These are phyloP conservation scores for Chrysanthemum makinoi DNA, from an alignment of 129 eudicot species.

Conservation along the genomic window DNA sequence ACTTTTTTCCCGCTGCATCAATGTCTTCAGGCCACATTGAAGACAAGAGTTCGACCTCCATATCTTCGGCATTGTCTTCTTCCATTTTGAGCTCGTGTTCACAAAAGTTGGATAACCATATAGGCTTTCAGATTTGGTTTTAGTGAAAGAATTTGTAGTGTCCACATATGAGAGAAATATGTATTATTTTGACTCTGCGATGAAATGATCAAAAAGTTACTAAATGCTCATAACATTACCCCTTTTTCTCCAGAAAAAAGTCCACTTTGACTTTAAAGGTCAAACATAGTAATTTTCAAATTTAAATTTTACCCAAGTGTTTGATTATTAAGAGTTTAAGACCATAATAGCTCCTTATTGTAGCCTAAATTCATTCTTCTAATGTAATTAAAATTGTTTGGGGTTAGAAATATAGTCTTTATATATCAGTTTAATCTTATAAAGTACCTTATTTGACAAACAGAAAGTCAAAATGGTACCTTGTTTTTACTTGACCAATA, in stretches of 20 bases:
- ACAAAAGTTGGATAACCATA: too few species aligned
- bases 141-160: not conserved
- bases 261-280: constrained; percentile 19
- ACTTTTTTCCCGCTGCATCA: constrained; percentile 73
- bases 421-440: not conserved
- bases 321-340: not conserved
- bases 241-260: not conserved
- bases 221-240: not conserved
- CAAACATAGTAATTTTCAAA: constrained; percentile 10
- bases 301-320: not conserved
- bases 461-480: constrained; percentile 16
- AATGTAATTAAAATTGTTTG: not conserved
- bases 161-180: constrained; percentile 2
- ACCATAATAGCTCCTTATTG: not conserved
- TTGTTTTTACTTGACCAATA: not conserved
- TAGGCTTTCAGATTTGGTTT: too few species aligned
- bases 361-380: not conserved
- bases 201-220: constrained; percentile 17
- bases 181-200: constrained; percentile 23
- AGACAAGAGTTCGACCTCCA: constrained; percentile 71
- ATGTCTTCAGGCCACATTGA: constrained; percentile 97
- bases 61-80: constrained; percentile 53
- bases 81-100: constrained; percentile 25
- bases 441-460: constrained; percentile 4
- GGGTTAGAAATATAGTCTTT: not conserved